phyloP scores from a whole-genome alignment of 1,284 basidiomycete species.

The Bondarzewia mesenterica region DNA sequence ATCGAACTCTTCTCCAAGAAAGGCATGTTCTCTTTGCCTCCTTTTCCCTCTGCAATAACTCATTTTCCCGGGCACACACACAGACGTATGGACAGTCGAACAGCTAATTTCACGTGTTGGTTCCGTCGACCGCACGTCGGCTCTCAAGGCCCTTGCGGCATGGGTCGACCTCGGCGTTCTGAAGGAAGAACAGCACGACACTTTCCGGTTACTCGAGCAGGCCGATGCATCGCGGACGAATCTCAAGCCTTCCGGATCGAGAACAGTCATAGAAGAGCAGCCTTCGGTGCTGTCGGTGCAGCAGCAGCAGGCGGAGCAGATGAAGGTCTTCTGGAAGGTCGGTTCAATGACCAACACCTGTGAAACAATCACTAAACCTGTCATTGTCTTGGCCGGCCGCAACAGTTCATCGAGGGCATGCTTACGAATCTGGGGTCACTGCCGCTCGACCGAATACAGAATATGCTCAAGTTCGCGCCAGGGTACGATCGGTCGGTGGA shows the following conservation, averaged over 20 bases:
- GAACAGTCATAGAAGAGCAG: constrained; percentile 34
- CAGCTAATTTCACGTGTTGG: constrained; percentile 60
- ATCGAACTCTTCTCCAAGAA: constrained; percentile 79
- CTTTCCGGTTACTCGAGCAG: constrained; percentile 57
- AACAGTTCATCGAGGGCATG: constrained; percentile 78
- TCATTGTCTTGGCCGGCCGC: background rate
- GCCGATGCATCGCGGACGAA: constrained; percentile 29
- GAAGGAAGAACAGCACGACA: constrained; percentile 50
- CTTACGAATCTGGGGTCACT: constrained; percentile 74
- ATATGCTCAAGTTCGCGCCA: constrained; percentile 74
- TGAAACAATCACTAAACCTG: no score
- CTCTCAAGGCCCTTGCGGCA: constrained; percentile 69
- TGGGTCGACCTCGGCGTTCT: constrained; percentile 83
- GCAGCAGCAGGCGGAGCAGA: constrained; percentile 75
- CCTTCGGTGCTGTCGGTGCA: constrained; percentile 50
- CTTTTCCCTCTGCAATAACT: background rate
- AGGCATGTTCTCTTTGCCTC: constrained; percentile 27
- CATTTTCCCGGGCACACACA: background rate
- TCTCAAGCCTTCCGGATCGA: constrained; percentile 12
- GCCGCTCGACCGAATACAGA: constrained; percentile 70
- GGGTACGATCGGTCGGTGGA: constrained; percentile 72
- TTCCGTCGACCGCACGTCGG: constrained; percentile 50
- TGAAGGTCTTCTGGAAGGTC: constrained; percentile 83
- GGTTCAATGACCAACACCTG: constrained; percentile 14
- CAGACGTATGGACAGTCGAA: constrained; percentile 64